These are phyloP conservation scores for Mortierella sp. DNA, from an alignment of 371 early-diverging fungal species.

Conservation along the genomic window DNA sequence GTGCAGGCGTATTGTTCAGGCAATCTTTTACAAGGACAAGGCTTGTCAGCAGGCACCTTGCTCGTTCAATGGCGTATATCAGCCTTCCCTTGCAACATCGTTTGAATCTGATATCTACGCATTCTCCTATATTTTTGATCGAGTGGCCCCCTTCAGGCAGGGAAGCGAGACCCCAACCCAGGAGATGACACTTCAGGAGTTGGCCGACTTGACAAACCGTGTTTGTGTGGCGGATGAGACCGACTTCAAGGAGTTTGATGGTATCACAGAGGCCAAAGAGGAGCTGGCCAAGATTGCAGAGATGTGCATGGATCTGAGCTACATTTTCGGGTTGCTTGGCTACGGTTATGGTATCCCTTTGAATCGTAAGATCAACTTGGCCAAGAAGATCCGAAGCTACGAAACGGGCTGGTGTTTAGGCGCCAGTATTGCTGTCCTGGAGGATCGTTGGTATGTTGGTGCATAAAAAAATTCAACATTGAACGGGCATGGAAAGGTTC, in stretches of 20 bases:
- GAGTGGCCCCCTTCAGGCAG: slow-evolving; percentile 76
- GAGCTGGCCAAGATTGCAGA: slow-evolving; percentile 67
- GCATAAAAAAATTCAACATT: slow-evolving; percentile 9
- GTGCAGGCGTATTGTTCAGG: slow-evolving; percentile 65
- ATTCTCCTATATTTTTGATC: slow-evolving; percentile 96
- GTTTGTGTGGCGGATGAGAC: slow-evolving; percentile 72
- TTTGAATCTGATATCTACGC: slow-evolving; percentile 87
- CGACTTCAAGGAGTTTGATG: slow-evolving; percentile 48
- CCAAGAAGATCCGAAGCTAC: slow-evolving; percentile 90
- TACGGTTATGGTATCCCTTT: slow-evolving; percentile 86
- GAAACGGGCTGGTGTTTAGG: slow-evolving; percentile 98
- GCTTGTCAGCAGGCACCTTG: slow-evolving; percentile 74
- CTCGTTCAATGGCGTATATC: slow-evolving; percentile 92
- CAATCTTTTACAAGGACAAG: slow-evolving; percentile 70
- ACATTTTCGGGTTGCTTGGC: slow-evolving; percentile 81
- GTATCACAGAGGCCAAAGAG: slow-evolving; percentile 52
- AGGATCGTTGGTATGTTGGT: slow-evolving; percentile 56
- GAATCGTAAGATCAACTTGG: slow-evolving; percentile 77
- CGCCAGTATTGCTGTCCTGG: slow-evolving; percentile 84
- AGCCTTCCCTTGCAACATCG: slow-evolving; percentile 78
- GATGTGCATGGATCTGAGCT: slow-evolving; percentile 90
- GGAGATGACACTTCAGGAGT: slow-evolving; percentile 71
- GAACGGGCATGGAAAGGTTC: no score
- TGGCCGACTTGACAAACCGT: slow-evolving; percentile 70
- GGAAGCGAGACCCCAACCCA: slow-evolving; percentile 55